A percentile compares a stretch with the other conserved stretches of the same genome.
Evolutionary conservation across 495 filamentous ascomycete genomes (phyloP).

Genomic region (Tuber aestivum): DNA sequence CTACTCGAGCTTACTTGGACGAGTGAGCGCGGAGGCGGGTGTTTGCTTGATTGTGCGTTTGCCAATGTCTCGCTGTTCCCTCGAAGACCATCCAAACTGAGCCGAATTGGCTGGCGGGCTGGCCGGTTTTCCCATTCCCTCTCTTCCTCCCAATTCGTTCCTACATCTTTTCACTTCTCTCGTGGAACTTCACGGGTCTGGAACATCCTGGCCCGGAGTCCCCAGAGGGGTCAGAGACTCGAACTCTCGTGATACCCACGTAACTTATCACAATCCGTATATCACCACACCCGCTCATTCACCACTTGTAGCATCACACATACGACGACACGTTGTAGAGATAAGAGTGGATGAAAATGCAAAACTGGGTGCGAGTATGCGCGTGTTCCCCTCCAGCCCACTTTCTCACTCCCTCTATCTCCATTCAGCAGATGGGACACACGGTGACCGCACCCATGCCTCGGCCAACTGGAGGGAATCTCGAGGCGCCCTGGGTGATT

Average conservation of each 20-base stretch:
- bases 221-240: not conserved
- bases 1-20: constrained; percentile 16
- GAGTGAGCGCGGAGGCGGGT: constrained; percentile 11
- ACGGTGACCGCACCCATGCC: not conserved
- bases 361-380: not conserved
- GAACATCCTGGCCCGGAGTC: not conserved
- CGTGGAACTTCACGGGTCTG: not conserved
- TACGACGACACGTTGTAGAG: not conserved
- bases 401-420: not conserved
- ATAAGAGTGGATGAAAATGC: not conserved
- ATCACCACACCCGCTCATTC: not conserved
- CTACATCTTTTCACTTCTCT: not conserved
- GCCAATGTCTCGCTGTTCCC: constrained; percentile 8
- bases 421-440: not conserved
- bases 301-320: not conserved
- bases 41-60: constrained; percentile 4
- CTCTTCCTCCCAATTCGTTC: not conserved
- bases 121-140: not conserved
- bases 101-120: not conserved
- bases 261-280: not conserved
- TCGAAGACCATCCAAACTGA: not conserved
- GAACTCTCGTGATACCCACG: not conserved
- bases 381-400: not conserved
- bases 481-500: not conserved
- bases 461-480: not conserved